These are phyloP conservation scores for Asterella californica DNA, from an alignment of 225 moss, liverwort and hornwort species.

Conservation along the genomic window DNA sequence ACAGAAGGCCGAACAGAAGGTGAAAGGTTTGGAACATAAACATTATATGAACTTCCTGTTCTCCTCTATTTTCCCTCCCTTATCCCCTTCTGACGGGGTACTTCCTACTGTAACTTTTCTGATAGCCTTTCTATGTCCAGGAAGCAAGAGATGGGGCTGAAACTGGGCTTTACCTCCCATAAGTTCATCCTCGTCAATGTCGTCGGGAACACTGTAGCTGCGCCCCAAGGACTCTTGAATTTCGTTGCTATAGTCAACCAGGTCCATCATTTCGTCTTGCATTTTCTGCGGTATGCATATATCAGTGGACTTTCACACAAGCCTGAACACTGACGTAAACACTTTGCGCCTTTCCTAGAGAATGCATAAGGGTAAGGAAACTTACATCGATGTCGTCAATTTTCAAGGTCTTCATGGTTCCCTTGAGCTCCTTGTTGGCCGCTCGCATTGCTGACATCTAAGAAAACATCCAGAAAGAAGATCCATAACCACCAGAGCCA, in stretches of 20 bases:
- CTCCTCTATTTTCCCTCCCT: background rate
- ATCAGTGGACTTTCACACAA: background rate
- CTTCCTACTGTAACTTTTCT: too few relatives aligned
- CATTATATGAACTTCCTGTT: background rate
- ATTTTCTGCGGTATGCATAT: constrained; percentile 59
- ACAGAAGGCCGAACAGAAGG: background rate
- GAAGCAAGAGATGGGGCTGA: background rate
- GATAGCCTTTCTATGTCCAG: background rate
- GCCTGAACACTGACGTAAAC: background rate
- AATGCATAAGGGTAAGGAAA: background rate
- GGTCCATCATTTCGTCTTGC: constrained; percentile 99
- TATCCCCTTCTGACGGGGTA: too few relatives aligned
- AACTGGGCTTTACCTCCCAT: constrained; percentile 61
- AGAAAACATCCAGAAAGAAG: background rate
- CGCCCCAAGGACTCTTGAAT: constrained; percentile 95
- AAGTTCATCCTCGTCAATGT: constrained; percentile 94
- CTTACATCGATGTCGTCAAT: constrained; percentile 91
- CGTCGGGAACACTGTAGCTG: constrained; percentile 95
- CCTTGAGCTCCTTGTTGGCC: constrained; percentile 92
- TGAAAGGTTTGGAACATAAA: background rate
- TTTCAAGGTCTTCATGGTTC: constrained; percentile 96
- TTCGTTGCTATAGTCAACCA: constrained; percentile 94
- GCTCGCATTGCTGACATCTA: constrained; percentile 96
- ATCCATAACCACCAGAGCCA: background rate
- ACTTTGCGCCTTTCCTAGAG: too few relatives aligned